These are phyloP conservation scores for Solanum peruvianum DNA, from an alignment of 257 asterid species.

Conservation along the genomic window DNA sequence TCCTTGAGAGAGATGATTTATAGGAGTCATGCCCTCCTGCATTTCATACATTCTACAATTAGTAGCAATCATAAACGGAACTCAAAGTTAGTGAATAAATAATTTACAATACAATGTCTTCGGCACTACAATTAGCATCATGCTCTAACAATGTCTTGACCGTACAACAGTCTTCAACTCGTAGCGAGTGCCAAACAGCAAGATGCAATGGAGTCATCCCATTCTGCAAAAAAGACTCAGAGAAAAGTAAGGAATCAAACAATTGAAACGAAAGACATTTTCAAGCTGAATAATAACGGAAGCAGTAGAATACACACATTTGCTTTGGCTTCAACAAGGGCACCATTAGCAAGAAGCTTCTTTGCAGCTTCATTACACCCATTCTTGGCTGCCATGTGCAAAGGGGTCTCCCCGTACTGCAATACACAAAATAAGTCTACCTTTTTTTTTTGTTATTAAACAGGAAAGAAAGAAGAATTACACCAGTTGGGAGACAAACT, in stretches of 20 bases:
- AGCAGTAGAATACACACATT: constrained; percentile 34
- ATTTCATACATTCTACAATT: constrained; percentile 13
- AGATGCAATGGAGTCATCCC: constrained; percentile 98
- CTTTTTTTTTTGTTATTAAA: background rate
- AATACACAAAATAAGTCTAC: background rate
- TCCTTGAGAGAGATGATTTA: constrained; percentile 76
- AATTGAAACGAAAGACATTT: background rate
- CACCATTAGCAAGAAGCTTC: constrained; percentile 77
- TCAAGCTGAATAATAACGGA: background rate
- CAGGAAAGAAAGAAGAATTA: background rate
- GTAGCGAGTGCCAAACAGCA: constrained; percentile 95
- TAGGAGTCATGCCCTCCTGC: constrained; percentile 93
- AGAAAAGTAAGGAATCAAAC: background rate
- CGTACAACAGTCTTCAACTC: constrained; percentile 63
- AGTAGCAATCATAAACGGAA: constrained; percentile 15
- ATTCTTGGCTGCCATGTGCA: constrained; percentile 98
- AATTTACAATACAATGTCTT: constrained; percentile 51
- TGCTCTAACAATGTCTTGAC: constrained; percentile 72
- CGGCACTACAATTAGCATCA: constrained; percentile 79
- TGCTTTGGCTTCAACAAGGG: constrained; percentile 82
- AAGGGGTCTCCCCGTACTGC: constrained; percentile 93
- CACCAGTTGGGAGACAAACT: background rate
- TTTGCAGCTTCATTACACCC: constrained; percentile 85
- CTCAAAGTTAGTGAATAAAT: background rate
- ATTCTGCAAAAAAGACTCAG: constrained; percentile 38